These are phyloP conservation scores for Marasmius sp. DNA, from an alignment of 1,284 basidiomycete species.

Conservation along the genomic window DNA sequence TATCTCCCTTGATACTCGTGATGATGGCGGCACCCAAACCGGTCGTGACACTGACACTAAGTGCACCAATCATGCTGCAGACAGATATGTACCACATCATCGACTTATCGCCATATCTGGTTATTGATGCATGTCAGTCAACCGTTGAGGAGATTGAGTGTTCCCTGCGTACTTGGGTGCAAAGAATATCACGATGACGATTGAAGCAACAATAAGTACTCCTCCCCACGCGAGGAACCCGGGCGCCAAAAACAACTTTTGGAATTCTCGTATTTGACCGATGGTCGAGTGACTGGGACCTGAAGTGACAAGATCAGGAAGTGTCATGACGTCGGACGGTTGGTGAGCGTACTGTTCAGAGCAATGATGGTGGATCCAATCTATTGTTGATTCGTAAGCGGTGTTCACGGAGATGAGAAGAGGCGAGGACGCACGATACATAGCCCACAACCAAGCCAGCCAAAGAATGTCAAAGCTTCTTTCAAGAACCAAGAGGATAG, in stretches of 20 bases:
- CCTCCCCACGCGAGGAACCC: conserved; percentile 84
- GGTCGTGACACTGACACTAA: conserved; percentile 94
- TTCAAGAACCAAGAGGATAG: conserved; percentile 92
- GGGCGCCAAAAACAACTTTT: conserved; percentile 82
- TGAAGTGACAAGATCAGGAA: conserved; percentile 22
- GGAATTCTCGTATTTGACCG: conserved; percentile 79
- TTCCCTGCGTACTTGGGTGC: conserved; percentile 59
- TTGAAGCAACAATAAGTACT: conserved; percentile 59
- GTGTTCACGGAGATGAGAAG: neutral
- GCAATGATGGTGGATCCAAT: conserved; percentile 88
- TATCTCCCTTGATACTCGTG: conserved; percentile 81
- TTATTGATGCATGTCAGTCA: neutral
- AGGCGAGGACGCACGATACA: conserved; percentile 63
- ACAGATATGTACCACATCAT: conserved; percentile 97
- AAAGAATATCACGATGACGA: conserved; percentile 77
- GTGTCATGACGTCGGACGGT: neutral
- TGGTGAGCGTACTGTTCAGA: conserved; percentile 54
- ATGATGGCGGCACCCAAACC: conserved; percentile 93
- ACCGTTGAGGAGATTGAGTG: neutral
- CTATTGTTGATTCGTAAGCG: conserved; percentile 29
- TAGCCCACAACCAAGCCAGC: conserved; percentile 90
- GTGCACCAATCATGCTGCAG: conserved; percentile 95
- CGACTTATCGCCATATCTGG: conserved; percentile 81
- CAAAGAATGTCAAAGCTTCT: conserved; percentile 89
- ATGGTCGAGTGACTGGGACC: conserved; percentile 82